Evolutionary conservation across 106 monocot genomes (phyloP).

Genomic region (Xerophyta viscosa): DNA sequence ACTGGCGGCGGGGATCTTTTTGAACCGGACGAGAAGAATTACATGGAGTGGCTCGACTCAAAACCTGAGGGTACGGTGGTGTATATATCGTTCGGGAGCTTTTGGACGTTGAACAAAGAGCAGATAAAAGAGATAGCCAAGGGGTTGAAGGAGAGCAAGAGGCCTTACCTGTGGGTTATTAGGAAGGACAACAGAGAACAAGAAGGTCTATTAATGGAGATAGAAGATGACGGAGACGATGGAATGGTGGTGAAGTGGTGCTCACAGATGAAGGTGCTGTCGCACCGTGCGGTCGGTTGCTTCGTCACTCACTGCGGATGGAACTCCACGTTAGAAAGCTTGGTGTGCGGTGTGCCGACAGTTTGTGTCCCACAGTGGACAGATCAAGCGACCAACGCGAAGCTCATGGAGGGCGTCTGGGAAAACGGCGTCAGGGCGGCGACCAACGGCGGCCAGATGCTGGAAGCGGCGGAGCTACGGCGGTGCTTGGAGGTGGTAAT

Average conservation of each 20-base stretch:
- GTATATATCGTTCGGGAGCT: conserved; percentile 26
- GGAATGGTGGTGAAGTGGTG: conserved; percentile 30
- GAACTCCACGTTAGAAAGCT: conserved; percentile 15
- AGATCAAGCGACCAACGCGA: conserved; percentile 5
- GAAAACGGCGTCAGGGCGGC: conserved; percentile 5
- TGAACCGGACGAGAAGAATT: conserved; percentile 2
- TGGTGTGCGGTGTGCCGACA: background rate
- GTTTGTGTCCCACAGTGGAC: conserved; percentile 13
- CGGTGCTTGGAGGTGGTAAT: conserved; percentile 19
- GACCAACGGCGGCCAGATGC: background rate
- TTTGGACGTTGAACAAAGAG: background rate
- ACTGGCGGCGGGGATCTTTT: background rate
- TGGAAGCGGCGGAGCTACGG: background rate
- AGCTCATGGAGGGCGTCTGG: conserved; percentile 6
- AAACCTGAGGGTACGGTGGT: conserved; percentile 14
- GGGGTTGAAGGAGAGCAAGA: no score
- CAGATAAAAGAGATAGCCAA: conserved; percentile 15
- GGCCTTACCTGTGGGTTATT: no score
- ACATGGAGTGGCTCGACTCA: conserved; percentile 23
- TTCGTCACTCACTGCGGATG: conserved; percentile 33
- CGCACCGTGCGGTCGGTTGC: conserved; percentile 22
- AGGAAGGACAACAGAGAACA: conserved; percentile 6
- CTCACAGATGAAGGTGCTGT: conserved; percentile 17
- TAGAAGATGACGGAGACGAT: conserved; percentile 1
- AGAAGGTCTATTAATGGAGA: background rate